Base-by-base conservation (phyloP, 192 early-diverging fungal genomes). In the Spizellomyces sp. region DNA sequence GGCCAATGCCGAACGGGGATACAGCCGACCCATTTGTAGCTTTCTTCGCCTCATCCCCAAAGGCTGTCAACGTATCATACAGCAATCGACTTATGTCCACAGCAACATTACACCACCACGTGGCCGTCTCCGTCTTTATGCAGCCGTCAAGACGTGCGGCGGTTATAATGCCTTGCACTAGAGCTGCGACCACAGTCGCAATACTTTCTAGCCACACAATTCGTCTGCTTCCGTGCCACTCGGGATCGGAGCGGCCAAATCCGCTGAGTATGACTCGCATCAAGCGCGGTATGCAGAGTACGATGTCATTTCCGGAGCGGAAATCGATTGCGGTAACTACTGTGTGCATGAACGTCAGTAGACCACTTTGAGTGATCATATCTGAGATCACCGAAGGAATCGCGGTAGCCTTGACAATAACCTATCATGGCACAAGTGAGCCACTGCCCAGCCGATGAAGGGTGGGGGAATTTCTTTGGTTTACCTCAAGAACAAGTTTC, bases 351-450 rank as follows among this genome's bases (percentile, higher is more conserved):
- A 86, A 91, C 4, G 79, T 75, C 9, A 89, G 59, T 12, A 91
- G 75, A 9, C 88, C 88, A 27, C 77, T 80, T 57, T 88, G 84
- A n/a, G 76, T 87, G 60, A 90, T 75, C 65, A 89, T 48, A 59
- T 88, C 84, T 5, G 82, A 78, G 4, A 89, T 64, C 4, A 84
- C 83, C 44, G 80, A 76, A 7, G 90, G 83, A 6, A 89, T 86
- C 9, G 80, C 65, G 6, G 79, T 55, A 4, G 85, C 79, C 41
- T 84, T 80, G 62, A 85, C 83, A 10, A 89, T 45, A 43, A 90
- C 70, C 27, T 36, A 36, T 36, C 27, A 36, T 36, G 27, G 27
- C 27, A 36, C 27, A 36, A 2, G 27, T 36, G 27, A 36, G 27
- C 85, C 89, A 17, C 64, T 19, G 48, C 62, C 27, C 21, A 57